phyloP scores from a whole-genome alignment of 805 yeast genomes.

The Metschnikowia orientalis region DNA sequence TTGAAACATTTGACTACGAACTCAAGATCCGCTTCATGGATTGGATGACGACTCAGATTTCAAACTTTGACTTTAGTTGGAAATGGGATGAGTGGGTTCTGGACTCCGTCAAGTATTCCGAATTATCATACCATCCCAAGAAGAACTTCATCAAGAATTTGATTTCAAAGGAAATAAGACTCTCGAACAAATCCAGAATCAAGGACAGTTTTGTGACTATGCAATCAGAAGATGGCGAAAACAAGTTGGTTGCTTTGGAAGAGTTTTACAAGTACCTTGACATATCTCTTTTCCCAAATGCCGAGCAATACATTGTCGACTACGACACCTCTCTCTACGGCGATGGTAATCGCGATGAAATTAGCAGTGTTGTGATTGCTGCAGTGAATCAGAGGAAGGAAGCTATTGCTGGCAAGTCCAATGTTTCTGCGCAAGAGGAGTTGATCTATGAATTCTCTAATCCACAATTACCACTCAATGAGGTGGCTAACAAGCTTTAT shows the following conservation, averaged over 20 bases:
- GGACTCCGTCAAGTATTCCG: conserved; percentile 45
- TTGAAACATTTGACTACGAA: conserved; percentile 68
- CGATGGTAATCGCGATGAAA: conserved; percentile 20
- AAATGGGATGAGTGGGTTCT: conserved; percentile 93
- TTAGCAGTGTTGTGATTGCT: conserved; percentile 24
- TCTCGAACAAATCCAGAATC: conserved; percentile 71
- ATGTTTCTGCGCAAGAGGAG: conserved; percentile 36
- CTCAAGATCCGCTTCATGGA: conserved; percentile 67
- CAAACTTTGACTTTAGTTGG: conserved; percentile 95
- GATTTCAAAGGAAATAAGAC: conserved; percentile 76
- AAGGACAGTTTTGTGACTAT: conserved; percentile 55
- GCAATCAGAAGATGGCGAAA: conserved; percentile 20
- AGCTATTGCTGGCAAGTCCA: conserved; percentile 16
- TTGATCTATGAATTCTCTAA: conserved; percentile 34
- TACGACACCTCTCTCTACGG: conserved; percentile 38
- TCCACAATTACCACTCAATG: conserved; percentile 34
- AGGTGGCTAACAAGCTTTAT: conserved; percentile 35
- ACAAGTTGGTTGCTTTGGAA: conserved; percentile 22
- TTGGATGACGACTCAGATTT: conserved; percentile 91
- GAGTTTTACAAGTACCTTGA: conserved; percentile 40
- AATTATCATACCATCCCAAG: conserved; percentile 63
- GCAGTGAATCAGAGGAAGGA: conserved; percentile 24
- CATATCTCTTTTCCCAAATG: conserved; percentile 30
- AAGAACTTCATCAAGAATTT: conserved; percentile 70
- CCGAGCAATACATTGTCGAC: conserved; percentile 25